These are phyloP conservation scores for Raphanus sativus DNA, from an alignment of 345 rosid genomes.

Conservation along the genomic window DNA sequence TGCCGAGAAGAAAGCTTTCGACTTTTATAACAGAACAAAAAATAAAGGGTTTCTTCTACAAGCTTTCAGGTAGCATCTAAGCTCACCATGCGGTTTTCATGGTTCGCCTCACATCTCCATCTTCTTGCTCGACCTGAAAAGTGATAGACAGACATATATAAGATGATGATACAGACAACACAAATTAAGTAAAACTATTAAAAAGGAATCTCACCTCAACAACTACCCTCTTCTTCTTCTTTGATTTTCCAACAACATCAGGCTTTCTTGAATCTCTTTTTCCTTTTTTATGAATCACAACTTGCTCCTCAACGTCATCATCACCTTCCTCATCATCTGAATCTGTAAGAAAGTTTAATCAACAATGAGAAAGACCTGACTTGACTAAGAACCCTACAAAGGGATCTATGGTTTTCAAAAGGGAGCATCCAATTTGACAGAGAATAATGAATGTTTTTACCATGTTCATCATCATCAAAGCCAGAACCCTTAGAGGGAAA, in stretches of 20 bases:
- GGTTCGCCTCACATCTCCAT: constrained; percentile 45
- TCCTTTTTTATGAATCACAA: constrained; percentile 47
- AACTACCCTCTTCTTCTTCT: constrained; percentile 69
- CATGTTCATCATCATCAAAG: constrained; percentile 43
- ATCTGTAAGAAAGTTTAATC: constrained; percentile 20
- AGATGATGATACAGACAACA: background rate
- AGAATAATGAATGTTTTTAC: constrained; percentile 24
- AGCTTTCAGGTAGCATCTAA: background rate
- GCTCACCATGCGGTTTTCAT: background rate
- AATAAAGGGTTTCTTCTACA: background rate
- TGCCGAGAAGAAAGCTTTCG: background rate
- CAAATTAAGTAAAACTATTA: background rate
- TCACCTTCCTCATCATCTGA: constrained; percentile 33
- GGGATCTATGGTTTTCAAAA: background rate
- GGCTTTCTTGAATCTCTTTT: constrained; percentile 37
- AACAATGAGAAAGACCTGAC: background rate
- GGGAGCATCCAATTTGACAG: background rate
- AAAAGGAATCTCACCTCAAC: constrained; percentile 59
- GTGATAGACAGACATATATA: background rate
- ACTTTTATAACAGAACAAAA: background rate
- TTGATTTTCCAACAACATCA: constrained; percentile 53
- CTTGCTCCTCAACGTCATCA: constrained; percentile 48
- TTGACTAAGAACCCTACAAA: background rate
- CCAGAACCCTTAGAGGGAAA: constrained; percentile 36
- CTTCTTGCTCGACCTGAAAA: constrained; percentile 64